Percentiles rank a stretch among this genome's conserved stretches.
phyloP scores from a whole-genome alignment of 495 filamentous ascomycete species.

The Elasticomyces elasticus region DNA sequence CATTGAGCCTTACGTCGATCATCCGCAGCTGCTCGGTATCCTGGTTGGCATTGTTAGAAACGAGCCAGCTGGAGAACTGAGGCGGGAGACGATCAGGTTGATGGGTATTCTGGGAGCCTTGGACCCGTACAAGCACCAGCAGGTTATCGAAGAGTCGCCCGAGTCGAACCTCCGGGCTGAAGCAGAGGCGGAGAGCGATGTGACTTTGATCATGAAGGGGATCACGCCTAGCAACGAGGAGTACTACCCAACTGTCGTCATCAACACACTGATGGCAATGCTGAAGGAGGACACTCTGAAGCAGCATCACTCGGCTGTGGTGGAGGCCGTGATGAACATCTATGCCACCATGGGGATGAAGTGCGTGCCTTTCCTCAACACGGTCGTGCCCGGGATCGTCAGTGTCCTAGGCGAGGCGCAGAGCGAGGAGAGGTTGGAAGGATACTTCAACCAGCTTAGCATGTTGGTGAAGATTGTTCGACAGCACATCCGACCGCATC shows the following conservation, averaged over 20 bases:
- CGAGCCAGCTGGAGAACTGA: slow-evolving; percentile 69
- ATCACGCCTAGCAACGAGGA: slow-evolving; percentile 96
- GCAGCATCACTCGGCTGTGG: slow-evolving; percentile 87
- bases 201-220: slow-evolving; percentile 93
- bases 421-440: slow-evolving; percentile 58
- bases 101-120: slow-evolving; percentile 93
- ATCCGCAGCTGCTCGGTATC: slow-evolving; percentile 82
- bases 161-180: slow-evolving; percentile 53
- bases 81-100: slow-evolving; percentile 90
- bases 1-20: slow-evolving; percentile 89
- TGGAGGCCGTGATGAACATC: slow-evolving; percentile 97
- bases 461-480: slow-evolving; percentile 89
- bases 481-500: slow-evolving; percentile 84
- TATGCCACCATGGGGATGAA: slow-evolving; percentile 92
- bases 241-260: slow-evolving; percentile 96
- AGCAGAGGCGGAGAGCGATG: slow-evolving; percentile 69
- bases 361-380: slow-evolving; percentile 84
- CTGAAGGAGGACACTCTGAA: slow-evolving; percentile 78
- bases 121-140: slow-evolving; percentile 85
- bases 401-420: slow-evolving; percentile 70
- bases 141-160: slow-evolving; percentile 44
- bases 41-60: slow-evolving; percentile 88
- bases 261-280: slow-evolving; percentile 85
- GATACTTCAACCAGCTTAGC: slow-evolving; percentile 92
- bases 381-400: slow-evolving; percentile 90